Evolutionary conservation across 164 flowering plant genomes (phyloP), one percentile per base, ranked within the genome.

Genomic region (Vitis riparia): DNA sequence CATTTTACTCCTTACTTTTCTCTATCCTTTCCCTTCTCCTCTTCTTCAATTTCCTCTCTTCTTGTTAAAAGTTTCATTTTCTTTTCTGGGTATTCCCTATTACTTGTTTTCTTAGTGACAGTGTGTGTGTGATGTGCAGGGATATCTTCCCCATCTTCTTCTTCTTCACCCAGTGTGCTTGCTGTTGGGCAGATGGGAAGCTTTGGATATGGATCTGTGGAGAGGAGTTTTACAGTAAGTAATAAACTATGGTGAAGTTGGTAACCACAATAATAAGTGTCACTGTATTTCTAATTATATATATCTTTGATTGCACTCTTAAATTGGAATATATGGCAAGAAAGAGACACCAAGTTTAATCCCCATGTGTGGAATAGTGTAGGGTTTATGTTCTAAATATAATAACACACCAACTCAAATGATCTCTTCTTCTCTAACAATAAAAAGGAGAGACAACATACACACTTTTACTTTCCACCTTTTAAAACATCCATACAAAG

Each of bases 171-270:
- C 53, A 84, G 82, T 62, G 66, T 77, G 62, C 44, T 81, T 67
- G 76, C 76, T 17, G 78, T 77, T 71, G 87, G 87, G 29, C 90
- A 83, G 73, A 81, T 83, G 79, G 80, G 87, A 17, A 73, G 71
- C 77, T 79, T 61, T 73, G 92, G 91, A 62, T 86, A 80, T 81
- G 92, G 91, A 57, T 70, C 92, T 27, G 70, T 78, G 94, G 97
- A 93, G 78, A 91, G 81, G 60, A 83, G 81, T 60, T 90, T 88
- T 72, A 82, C 88, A 75, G 98, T 93, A 81, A 80, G 89, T 73
- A 6, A 62, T 5, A 6, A 17, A 23, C 50, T 48, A n/a, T 9
- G 27, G n/a, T 51, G 37, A 37, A 12, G 51, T 29, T 59, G 37
- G 32, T 59, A 23, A 23, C 27, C 27, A 23, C 2, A 23, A 23